Conservation (phyloP, 805 yeast genomes). For the Teunomyces panamensis region DNA sequence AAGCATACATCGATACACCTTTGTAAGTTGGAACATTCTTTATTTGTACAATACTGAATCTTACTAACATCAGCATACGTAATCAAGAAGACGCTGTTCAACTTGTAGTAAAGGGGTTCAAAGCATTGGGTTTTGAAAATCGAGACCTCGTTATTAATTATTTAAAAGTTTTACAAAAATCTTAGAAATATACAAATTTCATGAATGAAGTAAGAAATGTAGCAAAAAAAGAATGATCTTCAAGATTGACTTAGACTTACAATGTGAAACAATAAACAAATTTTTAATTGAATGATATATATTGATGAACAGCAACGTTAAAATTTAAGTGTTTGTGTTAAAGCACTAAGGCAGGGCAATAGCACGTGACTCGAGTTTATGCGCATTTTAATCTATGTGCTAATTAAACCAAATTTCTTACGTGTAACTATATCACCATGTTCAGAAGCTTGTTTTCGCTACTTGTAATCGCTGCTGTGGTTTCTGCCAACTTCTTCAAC, state of each 20-base stretch:
- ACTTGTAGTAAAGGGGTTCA: background rate
- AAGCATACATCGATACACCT: background rate
- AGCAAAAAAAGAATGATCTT: background rate
- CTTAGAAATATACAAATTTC: background rate
- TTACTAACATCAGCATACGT: background rate
- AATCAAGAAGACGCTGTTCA: background rate
- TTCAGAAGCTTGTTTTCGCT: conserved; percentile 5
- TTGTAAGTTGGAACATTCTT: background rate
- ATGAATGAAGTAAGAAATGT: background rate
- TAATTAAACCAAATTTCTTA: background rate
- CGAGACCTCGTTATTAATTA: background rate
- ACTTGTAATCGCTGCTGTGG: conserved; percentile 13
- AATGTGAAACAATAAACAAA: too few species aligned
- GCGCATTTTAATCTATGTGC: background rate
- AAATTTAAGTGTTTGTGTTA: too few species aligned
- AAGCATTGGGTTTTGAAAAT: background rate
- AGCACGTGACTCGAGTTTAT: too few species aligned
- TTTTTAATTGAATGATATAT: too few species aligned
- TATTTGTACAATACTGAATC: background rate
- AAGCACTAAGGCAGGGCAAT: too few species aligned
- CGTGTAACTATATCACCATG: conserved; percentile 5
- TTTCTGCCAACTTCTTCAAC: conserved; percentile 33
- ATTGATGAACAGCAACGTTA: too few species aligned
- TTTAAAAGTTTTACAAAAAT: background rate
- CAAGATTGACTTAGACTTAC: too few species aligned